These are phyloP conservation scores for Leccinum olivaceoglutinosum DNA, from an alignment of 1,284 basidiomycete genomes.

Conservation along the genomic window DNA sequence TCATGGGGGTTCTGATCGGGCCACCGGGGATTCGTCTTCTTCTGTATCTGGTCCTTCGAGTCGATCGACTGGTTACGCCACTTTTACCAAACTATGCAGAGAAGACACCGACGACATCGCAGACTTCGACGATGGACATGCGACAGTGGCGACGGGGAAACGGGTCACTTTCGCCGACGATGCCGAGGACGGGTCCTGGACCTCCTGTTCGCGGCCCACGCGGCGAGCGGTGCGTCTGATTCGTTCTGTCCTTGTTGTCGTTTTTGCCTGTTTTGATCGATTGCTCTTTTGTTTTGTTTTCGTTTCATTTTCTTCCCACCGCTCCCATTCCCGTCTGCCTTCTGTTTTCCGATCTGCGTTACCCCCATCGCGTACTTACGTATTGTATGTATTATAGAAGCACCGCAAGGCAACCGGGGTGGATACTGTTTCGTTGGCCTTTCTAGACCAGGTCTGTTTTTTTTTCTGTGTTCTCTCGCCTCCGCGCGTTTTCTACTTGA, in stretches of 20 bases:
- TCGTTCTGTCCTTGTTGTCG: neutral
- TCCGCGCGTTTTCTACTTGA: conserved; percentile 1
- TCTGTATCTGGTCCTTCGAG: conserved; percentile 10
- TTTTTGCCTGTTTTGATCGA: conserved; percentile 4
- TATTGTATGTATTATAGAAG: conserved; percentile 17
- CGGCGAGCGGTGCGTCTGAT: conserved; percentile 25
- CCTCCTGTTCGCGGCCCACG: conserved; percentile 16
- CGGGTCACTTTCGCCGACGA: conserved; percentile 23
- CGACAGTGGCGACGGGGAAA: conserved; percentile 21
- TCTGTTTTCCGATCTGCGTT: neutral
- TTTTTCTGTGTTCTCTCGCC: neutral
- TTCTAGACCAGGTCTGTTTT: conserved; percentile 23
- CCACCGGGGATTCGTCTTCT: conserved; percentile 12
- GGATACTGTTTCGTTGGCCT: conserved; percentile 9
- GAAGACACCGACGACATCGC: conserved; percentile 29
- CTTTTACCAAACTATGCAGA: conserved; percentile 23
- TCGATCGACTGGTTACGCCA: conserved; percentile 21
- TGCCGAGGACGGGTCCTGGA: conserved; percentile 15
- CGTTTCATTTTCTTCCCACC: neutral
- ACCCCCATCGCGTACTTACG: neutral
- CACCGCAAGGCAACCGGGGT: conserved; percentile 14
- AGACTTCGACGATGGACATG: conserved; percentile 19
- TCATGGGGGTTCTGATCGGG: conserved; percentile 5
- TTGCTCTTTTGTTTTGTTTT: neutral
- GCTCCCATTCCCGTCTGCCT: neutral